These are phyloP conservation scores for Termitomyces sp. DNA, from an alignment of 768 basidiomycete species.

Conservation along the genomic window DNA sequence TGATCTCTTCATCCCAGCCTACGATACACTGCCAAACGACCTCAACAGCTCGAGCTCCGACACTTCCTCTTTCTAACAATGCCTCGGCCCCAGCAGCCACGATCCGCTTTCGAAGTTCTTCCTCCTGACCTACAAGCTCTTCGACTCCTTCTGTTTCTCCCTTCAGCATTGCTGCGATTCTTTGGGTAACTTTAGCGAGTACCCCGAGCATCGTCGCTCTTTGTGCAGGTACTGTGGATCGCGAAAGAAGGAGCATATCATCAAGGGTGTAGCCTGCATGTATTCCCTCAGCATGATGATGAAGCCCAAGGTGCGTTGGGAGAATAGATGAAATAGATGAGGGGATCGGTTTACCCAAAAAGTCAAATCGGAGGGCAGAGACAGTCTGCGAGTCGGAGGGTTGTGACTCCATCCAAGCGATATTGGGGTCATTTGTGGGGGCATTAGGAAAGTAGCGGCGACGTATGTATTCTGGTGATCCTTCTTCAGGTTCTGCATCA, in stretches of 20 bases:
- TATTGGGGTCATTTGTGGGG: constrained; percentile 62
- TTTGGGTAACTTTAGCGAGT: constrained; percentile 53
- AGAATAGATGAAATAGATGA: constrained; percentile 48
- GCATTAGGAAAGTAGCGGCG: constrained; percentile 77
- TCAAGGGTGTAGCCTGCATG: constrained; percentile 88
- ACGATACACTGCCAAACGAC: constrained; percentile 74
- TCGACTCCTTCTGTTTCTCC: constrained; percentile 34
- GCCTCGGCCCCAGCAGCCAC: constrained; percentile 67
- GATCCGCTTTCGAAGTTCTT: constrained; percentile 56
- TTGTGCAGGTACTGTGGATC: constrained; percentile 83
- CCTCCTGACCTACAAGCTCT: constrained; percentile 36
- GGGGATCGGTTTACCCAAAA: constrained; percentile 70
- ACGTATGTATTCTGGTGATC: constrained; percentile 81
- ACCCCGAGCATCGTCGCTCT: constrained; percentile 79
- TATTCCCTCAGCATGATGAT: constrained; percentile 81
- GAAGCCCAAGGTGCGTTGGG: constrained; percentile 83
- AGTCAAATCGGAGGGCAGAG: constrained; percentile 68
- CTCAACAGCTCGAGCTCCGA: constrained; percentile 67
- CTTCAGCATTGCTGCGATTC: constrained; percentile 27
- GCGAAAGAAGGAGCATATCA: constrained; percentile 74
- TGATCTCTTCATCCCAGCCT: constrained; percentile 49
- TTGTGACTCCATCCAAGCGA: constrained; percentile 69
- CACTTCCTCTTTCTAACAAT: constrained; percentile 58
- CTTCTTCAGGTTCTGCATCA: constrained; percentile 49
- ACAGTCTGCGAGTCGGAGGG: constrained; percentile 24